Conservation (phyloP, 345 rosid species). For the Syzygium aqueum region DNA sequence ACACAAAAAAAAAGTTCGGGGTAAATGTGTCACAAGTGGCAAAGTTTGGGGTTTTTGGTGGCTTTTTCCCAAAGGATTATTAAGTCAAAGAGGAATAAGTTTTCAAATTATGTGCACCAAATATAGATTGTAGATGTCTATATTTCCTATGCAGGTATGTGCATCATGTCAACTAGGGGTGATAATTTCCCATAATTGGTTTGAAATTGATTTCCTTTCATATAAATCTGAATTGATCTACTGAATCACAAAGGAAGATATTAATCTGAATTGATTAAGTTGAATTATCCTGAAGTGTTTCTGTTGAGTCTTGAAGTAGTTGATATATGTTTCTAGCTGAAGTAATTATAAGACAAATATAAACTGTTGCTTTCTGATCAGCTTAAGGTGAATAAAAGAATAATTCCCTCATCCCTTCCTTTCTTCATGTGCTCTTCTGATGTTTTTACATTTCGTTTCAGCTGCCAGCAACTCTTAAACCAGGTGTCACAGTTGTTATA, state of each 20-base stretch:
- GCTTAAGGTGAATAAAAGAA: background rate
- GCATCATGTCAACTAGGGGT: background rate
- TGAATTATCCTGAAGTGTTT: background rate
- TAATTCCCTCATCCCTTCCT: background rate
- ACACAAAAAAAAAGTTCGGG: too few relatives aligned
- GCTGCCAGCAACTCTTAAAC: slow-evolving; percentile 85
- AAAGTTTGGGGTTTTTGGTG: too few relatives aligned
- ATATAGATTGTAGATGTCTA: background rate
- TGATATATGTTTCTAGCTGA: background rate
- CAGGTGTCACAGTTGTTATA: slow-evolving; percentile 80
- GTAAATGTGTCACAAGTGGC: too few relatives aligned
- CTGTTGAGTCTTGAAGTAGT: background rate
- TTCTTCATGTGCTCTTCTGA: background rate
- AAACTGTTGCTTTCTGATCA: background rate
- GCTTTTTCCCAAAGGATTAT: background rate
- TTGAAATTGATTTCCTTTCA: background rate
- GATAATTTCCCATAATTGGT: background rate
- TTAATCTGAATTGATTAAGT: background rate
- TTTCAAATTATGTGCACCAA: background rate
- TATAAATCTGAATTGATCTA: background rate
- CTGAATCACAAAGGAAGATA: background rate
- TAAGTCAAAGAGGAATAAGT: background rate
- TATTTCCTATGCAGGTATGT: background rate
- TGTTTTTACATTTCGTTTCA: slow-evolving; percentile 10
- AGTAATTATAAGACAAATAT: background rate